These are phyloP conservation scores for Zymoseptoria passerinii DNA, from an alignment of 2,329 filamentous ascomycete species.

Conservation along the genomic window DNA sequence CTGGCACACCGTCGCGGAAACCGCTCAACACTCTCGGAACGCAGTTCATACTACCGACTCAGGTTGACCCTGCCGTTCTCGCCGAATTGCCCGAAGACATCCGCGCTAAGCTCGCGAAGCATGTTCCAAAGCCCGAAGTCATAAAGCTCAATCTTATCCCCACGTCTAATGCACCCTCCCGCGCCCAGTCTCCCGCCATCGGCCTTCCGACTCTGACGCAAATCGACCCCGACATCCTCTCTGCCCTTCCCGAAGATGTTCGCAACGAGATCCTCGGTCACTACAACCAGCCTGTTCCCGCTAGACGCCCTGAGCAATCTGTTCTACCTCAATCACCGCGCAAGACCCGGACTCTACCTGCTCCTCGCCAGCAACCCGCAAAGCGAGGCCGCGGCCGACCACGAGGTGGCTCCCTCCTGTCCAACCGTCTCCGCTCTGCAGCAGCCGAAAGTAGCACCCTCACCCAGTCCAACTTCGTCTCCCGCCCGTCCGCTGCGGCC, in stretches of 20 bases:
- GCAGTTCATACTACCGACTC: conserved; percentile 82
- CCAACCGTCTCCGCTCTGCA: conserved; percentile 42
- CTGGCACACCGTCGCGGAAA: conserved; percentile 47
- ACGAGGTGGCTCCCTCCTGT: conserved; percentile 28
- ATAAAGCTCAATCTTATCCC: conserved; percentile 5
- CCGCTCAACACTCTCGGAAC: conserved; percentile 75
- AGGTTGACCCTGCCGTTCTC: conserved; percentile 72
- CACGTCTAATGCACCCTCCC: conserved; percentile 16
- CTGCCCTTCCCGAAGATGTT: conserved; percentile 75
- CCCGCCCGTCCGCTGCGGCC: conserved; percentile 12
- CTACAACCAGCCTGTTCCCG: conserved; percentile 44
- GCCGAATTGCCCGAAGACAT: conserved; percentile 81
- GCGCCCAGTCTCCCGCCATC: conserved; percentile 23
- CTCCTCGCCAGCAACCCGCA: conserved; percentile 50
- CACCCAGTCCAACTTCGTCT: conserved; percentile 66
- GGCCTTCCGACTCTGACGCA: conserved; percentile 58
- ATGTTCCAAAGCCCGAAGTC: conserved; percentile 26
- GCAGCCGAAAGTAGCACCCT: conserved; percentile 46
- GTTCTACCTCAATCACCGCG: conserved; percentile 43
- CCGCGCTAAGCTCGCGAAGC: conserved; percentile 61
- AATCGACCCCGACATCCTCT: conserved; percentile 75
- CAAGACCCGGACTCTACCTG: conserved; percentile 47
- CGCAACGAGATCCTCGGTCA: conserved; percentile 72
- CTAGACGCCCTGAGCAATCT: conserved; percentile 26
- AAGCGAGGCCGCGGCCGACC: conserved; percentile 53